Base-by-base conservation (phyloP, 352 stramenopile genomes). In the Pythium rhizo-oryzae region DNA sequence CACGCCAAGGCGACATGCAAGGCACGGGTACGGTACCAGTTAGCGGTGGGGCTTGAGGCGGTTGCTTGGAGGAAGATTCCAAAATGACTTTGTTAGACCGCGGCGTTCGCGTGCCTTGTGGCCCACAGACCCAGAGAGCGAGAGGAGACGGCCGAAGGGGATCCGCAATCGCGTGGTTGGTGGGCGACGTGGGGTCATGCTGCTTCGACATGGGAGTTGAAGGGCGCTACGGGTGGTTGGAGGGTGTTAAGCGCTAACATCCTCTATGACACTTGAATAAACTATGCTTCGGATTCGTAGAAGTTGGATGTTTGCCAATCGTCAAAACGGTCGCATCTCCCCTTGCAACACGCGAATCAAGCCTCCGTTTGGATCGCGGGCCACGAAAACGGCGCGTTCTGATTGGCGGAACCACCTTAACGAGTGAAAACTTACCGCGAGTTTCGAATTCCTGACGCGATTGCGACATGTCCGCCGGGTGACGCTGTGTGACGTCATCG, bases 1-100 rank as follows among this genome's bases (percentile, higher is more conserved):
- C 37, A 43, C 15, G 13, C 37, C n/a, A 4, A 4, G 21, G 46
- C 46, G 37, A 54, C 58, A 63, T 19, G 23, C 41, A 67, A 60
- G 8, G 25, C 24, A 64, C 59, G 30, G 63, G 46, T 59, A 70
- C 63, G 63, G 39, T 70, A 70, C 63, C 63, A 70, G 63, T 70
- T 59, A 47, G 33, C 39, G 39, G 59, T 59, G 49, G 47, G 41
- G 41, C 41, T 47, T 47, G 55, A 56, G n/a, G 19, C 24, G n/a
- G 24, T 37, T 49, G 23, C 59, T 66, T 66, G 47, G 50, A 43
- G 44, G 53, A 57, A 58, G 39, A 58, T 59, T 69, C 62, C 39
- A 57, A 43, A 69, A 58, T 69, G 62, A 66, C 4, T 5, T 28
- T 19, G 16, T 23, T 53, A 25, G 19, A 35, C 41, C n/a, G 37